Evolutionary conservation across 2,329 filamentous ascomycete species (phyloP).

Genomic region (Diaporthe eres): DNA sequence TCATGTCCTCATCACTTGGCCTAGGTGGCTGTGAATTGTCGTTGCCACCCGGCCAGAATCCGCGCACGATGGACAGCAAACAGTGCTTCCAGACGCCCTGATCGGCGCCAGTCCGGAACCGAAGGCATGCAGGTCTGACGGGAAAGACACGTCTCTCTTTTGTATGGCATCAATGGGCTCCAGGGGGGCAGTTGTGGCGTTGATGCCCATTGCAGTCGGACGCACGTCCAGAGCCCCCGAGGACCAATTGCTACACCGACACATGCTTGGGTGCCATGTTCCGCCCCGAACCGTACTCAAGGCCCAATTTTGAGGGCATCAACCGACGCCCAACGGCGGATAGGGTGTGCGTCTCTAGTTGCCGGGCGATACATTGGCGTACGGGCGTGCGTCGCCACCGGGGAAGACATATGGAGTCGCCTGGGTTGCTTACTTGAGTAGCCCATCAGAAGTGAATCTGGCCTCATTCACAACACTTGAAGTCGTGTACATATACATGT

Average conservation of each 20-base stretch:
- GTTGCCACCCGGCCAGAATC: not conserved
- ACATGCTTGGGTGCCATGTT: not conserved
- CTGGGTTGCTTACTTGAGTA: not conserved
- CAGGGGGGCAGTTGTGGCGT: not conserved
- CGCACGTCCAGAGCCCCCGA: not conserved
- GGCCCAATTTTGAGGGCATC: not conserved
- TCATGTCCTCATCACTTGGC: too few species aligned
- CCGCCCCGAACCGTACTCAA: not conserved
- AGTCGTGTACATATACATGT: not conserved
- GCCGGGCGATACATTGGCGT: not conserved
- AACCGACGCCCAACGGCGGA: not conserved
- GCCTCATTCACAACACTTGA: too few species aligned
- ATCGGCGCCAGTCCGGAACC: not conserved
- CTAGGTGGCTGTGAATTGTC: not conserved
- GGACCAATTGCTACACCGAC: slow-evolving; percentile 15
- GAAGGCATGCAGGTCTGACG: not conserved
- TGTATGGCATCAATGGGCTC: not conserved
- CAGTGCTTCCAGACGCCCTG: too few species aligned
- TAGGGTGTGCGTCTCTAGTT: not conserved
- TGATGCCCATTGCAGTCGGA: not conserved
- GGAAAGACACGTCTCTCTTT: not conserved
- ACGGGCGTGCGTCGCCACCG: not conserved
- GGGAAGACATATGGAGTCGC: not conserved
- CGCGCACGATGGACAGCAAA: not conserved
- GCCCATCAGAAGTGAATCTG: not conserved